These are phyloP conservation scores for Pyrenophora seminiperda DNA, from an alignment of 2,329 filamentous ascomycete species.

Conservation along the genomic window DNA sequence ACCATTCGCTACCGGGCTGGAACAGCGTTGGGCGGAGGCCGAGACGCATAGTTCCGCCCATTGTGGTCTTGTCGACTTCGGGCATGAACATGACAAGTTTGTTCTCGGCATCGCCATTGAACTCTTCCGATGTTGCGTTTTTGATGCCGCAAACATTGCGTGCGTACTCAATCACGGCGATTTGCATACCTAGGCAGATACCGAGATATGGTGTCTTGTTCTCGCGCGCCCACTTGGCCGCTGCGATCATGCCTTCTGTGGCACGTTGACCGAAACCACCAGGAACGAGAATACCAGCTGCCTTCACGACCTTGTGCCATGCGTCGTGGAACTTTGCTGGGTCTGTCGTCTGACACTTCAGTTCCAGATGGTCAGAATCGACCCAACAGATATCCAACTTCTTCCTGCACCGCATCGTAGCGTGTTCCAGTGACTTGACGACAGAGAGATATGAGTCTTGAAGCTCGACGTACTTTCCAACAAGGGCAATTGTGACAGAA, in stretches of 20 bases:
- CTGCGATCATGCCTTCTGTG: slow-evolving; percentile 86
- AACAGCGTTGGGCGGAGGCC: slow-evolving; percentile 76
- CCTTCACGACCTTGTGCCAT: slow-evolving; percentile 78
- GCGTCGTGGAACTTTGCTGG: slow-evolving; percentile 81
- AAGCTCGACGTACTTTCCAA: slow-evolving; percentile 88
- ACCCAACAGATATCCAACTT: slow-evolving; percentile 84
- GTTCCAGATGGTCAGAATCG: slow-evolving; percentile 83
- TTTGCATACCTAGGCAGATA: slow-evolving; percentile 90
- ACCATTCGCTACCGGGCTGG: slow-evolving; percentile 77
- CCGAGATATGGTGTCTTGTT: slow-evolving; percentile 83
- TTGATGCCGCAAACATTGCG: slow-evolving; percentile 72
- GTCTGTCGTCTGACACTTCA: slow-evolving; percentile 62
- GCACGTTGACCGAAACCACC: slow-evolving; percentile 83
- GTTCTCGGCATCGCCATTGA: slow-evolving; percentile 65
- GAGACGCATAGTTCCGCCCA: slow-evolving; percentile 87
- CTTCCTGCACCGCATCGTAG: slow-evolving; percentile 81
- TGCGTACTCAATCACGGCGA: slow-evolving; percentile 88
- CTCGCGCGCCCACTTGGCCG: slow-evolving; percentile 84
- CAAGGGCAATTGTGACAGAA: slow-evolving; percentile 78
- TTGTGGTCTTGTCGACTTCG: slow-evolving; percentile 74
- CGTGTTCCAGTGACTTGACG: slow-evolving; percentile 86
- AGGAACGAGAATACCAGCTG: slow-evolving; percentile 70
- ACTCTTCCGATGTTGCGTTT: slow-evolving; percentile 62
- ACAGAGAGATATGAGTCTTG: slow-evolving; percentile 87
- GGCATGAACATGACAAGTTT: slow-evolving; percentile 90